Evolutionary conservation across 495 filamentous ascomycete genomes (phyloP).

Genomic region (Aspergillus baeticus): DNA sequence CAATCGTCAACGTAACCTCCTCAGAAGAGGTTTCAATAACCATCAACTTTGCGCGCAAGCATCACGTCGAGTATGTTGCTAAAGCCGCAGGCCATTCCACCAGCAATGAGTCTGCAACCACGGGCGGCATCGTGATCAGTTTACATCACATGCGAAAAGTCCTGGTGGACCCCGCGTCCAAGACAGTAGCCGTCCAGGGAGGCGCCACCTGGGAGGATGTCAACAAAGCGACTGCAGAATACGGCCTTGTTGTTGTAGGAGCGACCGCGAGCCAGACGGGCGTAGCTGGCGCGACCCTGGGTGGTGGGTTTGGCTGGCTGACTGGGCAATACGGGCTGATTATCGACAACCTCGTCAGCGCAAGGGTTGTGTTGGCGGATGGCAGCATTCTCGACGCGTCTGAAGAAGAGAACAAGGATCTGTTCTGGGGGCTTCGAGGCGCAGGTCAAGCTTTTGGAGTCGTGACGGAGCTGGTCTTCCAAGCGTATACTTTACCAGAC

Average conservation of each 20-base stretch:
- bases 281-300: constrained; percentile 51
- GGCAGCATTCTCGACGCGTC: constrained; percentile 37
- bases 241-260: neutral
- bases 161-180: constrained; percentile 1
- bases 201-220: constrained; percentile 8
- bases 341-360: constrained; percentile 47
- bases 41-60: neutral
- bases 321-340: constrained; percentile 40
- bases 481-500: constrained; percentile 28
- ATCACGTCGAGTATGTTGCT: constrained; percentile 13
- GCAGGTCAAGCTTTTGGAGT: constrained; percentile 43
- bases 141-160: constrained; percentile 44
- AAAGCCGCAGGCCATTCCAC: constrained; percentile 18
- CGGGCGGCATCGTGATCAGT: constrained; percentile 51
- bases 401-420: constrained; percentile 26
- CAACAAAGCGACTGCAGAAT: neutral
- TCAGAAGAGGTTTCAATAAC: neutral
- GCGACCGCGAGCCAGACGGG: constrained; percentile 26
- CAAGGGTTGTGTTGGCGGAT: constrained; percentile 46
- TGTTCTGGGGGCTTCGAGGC: constrained; percentile 44
- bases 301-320: constrained; percentile 53
- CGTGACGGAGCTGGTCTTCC: constrained; percentile 38
- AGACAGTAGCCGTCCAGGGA: neutral
- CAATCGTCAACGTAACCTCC: neutral
- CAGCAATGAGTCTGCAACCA: constrained; percentile 13